phyloP scores from a whole-genome alignment of 768 basidiomycete genomes.

The Boletellus emodensis region DNA sequence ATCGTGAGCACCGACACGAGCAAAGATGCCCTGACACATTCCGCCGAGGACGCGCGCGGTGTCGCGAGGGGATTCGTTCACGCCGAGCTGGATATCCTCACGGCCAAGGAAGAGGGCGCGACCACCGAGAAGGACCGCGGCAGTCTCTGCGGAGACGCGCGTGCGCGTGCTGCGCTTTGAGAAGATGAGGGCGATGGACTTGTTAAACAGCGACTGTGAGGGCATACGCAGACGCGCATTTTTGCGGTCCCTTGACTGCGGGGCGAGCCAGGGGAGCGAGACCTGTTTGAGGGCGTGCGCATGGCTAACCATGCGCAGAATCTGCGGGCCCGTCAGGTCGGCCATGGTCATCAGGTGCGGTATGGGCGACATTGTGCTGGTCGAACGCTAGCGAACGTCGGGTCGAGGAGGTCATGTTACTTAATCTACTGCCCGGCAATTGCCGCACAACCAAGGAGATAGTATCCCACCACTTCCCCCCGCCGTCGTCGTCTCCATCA shows the following conservation, averaged over 20 bases:
- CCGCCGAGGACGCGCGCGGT: constrained; percentile 85
- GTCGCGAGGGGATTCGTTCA: constrained; percentile 86
- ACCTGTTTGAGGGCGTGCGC: constrained; percentile 61
- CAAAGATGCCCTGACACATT: constrained; percentile 97
- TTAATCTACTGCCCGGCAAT: constrained; percentile 6
- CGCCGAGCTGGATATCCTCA: constrained; percentile 93
- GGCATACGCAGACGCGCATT: constrained; percentile 50
- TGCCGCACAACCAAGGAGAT: constrained; percentile 8
- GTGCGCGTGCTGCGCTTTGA: constrained; percentile 93
- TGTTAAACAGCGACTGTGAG: constrained; percentile 72
- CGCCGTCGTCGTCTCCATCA: background rate
- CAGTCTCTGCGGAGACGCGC: constrained; percentile 83
- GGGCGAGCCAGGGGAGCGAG: constrained; percentile 64
- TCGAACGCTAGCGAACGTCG: background rate
- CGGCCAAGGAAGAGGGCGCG: constrained; percentile 84
- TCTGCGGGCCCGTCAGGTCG: constrained; percentile 76
- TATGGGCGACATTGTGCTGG: constrained; percentile 25
- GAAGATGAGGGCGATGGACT: constrained; percentile 87
- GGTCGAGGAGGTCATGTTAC: background rate
- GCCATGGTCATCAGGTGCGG: constrained; percentile 88
- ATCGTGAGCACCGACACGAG: constrained; percentile 86
- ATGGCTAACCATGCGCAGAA: constrained; percentile 59
- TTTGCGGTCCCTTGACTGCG: constrained; percentile 36
- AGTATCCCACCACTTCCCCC: background rate
- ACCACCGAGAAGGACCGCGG: constrained; percentile 75